Conservation (phyloP, 2,329 filamentous ascomycete genomes). For the Ploettnerulaceae sp. region DNA sequence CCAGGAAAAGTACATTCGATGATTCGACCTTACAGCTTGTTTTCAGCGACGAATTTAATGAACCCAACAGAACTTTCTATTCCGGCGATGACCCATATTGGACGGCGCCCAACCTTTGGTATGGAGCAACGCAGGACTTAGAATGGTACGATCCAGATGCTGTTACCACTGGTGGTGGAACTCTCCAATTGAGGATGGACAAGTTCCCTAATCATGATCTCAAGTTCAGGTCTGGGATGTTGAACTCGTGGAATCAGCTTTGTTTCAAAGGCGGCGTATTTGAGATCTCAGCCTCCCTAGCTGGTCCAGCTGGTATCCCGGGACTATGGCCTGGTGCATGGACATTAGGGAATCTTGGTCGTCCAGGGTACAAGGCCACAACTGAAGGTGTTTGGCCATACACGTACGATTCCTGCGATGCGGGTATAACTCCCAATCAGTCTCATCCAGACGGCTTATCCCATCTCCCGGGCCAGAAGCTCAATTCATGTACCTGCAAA, state of each 20-base stretch:
- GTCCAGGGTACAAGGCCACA: conserved; percentile 47
- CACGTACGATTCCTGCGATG: conserved; percentile 50
- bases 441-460: conserved; percentile 61
- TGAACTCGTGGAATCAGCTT: conserved; percentile 49
- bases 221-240: conserved; percentile 45
- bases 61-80: conserved; percentile 48
- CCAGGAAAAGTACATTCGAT: conserved; percentile 39
- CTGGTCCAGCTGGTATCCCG: conserved; percentile 44
- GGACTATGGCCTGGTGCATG: conserved; percentile 50
- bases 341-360: conserved; percentile 50
- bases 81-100: conserved; percentile 53
- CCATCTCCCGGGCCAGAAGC: conserved; percentile 61
- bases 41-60: conserved; percentile 54
- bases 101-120: conserved; percentile 49
- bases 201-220: conserved; percentile 42
- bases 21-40: conserved; percentile 44
- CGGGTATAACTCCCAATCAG: conserved; percentile 66
- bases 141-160: conserved; percentile 41
- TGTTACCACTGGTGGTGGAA: conserved; percentile 44
- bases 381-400: conserved; percentile 53
- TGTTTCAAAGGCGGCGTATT: conserved; percentile 51
- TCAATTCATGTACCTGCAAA: conserved; percentile 61
- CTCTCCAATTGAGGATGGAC: conserved; percentile 43
- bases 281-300: conserved; percentile 48
- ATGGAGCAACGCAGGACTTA: conserved; percentile 46